These are phyloP conservation scores for Pseudocercospora macadamiae DNA, from an alignment of 2,329 filamentous ascomycete species.

Conservation along the genomic window DNA sequence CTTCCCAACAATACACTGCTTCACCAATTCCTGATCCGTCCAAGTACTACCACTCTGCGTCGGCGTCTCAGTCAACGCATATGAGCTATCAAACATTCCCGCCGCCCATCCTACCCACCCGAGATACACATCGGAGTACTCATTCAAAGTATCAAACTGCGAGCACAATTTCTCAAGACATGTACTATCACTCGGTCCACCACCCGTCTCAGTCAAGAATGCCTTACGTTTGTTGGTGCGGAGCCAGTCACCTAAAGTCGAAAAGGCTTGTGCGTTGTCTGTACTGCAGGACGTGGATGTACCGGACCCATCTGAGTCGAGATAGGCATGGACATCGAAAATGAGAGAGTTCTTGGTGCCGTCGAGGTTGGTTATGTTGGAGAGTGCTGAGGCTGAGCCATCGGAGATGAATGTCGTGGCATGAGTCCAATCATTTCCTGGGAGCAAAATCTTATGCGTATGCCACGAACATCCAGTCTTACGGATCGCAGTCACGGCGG, in stretches of 20 bases:
- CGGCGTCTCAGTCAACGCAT: conserved; percentile 36
- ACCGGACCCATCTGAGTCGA: conserved; percentile 46
- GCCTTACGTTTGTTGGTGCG: conserved; percentile 42
- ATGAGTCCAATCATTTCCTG: conserved; percentile 59
- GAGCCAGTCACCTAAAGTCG: conserved; percentile 42
- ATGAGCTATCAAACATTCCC: conserved; percentile 35
- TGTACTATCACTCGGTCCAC: conserved; percentile 39
- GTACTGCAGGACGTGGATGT: conserved; percentile 40
- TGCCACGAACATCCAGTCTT: conserved; percentile 60
- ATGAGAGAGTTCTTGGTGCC: conserved; percentile 38
- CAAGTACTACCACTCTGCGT: conserved; percentile 25
- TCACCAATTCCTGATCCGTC: conserved; percentile 34
- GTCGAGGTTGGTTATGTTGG: conserved; percentile 34
- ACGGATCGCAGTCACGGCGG: conserved; percentile 67
- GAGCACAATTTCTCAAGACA: conserved; percentile 42
- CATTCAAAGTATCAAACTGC: conserved; percentile 37
- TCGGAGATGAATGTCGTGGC: conserved; percentile 31
- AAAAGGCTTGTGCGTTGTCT: conserved; percentile 40
- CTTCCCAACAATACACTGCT: conserved; percentile 34
- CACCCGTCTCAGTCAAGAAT: conserved; percentile 47
- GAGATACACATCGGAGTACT: conserved; percentile 37
- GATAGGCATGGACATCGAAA: conserved; percentile 49
- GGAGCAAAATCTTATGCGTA: conserved; percentile 65
- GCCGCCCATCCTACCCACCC: conserved; percentile 40
- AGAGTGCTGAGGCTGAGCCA: conserved; percentile 35